These are phyloP conservation scores for Blastobotrys aristatus DNA, from an alignment of 1,139 yeast species.

Conservation along the genomic window DNA sequence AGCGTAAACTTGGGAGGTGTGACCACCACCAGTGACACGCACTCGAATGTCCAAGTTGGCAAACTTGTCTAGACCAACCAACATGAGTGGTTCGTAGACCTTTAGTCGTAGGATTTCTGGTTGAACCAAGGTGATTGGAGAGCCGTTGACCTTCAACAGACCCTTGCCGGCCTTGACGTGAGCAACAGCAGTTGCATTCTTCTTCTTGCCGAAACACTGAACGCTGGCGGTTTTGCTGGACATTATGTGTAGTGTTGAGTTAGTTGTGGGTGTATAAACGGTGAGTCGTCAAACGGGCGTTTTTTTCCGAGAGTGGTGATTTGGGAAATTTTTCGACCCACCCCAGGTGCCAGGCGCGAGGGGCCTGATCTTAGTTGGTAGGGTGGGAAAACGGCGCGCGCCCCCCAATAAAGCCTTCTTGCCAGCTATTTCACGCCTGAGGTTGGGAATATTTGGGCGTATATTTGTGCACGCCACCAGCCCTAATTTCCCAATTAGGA, in stretches of 20 bases:
- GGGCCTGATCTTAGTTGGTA: too few relatives aligned
- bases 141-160: slow-evolving; percentile 97
- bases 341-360: too few relatives aligned
- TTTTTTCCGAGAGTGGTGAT: background rate
- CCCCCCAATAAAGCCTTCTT: too few relatives aligned
- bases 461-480: too few relatives aligned
- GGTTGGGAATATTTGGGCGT: too few relatives aligned
- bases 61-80: slow-evolving; percentile 98
- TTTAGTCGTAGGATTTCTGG: slow-evolving; percentile 98
- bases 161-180: slow-evolving; percentile 99
- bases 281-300: too few relatives aligned
- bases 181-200: slow-evolving; percentile 99
- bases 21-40: slow-evolving; percentile 99
- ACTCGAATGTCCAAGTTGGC: slow-evolving; percentile 98
- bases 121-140: slow-evolving; percentile 98
- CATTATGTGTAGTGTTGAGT: slow-evolving; percentile 11
- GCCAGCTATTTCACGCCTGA: too few relatives aligned
- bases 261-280: too few relatives aligned
- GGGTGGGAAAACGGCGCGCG: too few relatives aligned
- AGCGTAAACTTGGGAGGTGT: slow-evolving; percentile 99
- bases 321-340: background rate
- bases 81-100: slow-evolving; percentile 98
- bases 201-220: slow-evolving; percentile 99
- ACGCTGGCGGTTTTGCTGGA: slow-evolving; percentile 15
- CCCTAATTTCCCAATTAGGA: too few relatives aligned